Percentiles rank a stretch among this genome's conserved stretches.
These are phyloP conservation scores for Scheffersomyces titani DNA, from an alignment of 1,139 yeast species.

Conservation along the genomic window DNA sequence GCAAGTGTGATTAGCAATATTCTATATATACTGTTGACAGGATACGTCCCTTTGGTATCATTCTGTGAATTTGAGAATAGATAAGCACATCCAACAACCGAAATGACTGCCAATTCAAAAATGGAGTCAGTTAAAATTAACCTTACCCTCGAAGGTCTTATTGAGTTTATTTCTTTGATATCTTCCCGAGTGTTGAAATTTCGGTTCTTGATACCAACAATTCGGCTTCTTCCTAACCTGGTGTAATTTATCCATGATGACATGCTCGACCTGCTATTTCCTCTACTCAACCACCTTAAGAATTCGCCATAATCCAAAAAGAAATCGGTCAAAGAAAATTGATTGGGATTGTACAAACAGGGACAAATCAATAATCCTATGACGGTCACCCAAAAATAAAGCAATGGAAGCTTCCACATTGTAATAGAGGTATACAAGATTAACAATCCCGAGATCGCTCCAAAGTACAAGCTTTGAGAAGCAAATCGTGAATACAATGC, in stretches of 20 bases:
- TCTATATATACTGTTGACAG: constrained; percentile 39
- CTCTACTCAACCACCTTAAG: constrained; percentile 46
- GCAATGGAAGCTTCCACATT: constrained; percentile 48
- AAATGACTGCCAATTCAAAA: constrained; percentile 28
- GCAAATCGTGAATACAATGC: constrained; percentile 49
- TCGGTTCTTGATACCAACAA: constrained; percentile 45
- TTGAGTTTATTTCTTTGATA: constrained; percentile 29
- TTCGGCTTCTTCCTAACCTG: constrained; percentile 38
- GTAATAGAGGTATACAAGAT: constrained; percentile 44
- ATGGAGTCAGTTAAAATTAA: constrained; percentile 32
- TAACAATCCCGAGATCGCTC: constrained; percentile 37
- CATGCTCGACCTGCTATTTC: constrained; percentile 31
- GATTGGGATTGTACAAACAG: constrained; percentile 53
- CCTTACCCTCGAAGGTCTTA: constrained; percentile 41
- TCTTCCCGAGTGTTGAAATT: constrained; percentile 19
- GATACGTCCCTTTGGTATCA: constrained; percentile 25
- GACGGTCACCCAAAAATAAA: constrained; percentile 53
- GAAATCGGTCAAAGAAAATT: constrained; percentile 49
- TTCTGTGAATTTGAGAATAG: constrained; percentile 48
- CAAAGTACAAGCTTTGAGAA: constrained; percentile 46
- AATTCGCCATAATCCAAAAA: constrained; percentile 48
- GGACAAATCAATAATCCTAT: constrained; percentile 49
- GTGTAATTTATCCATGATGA: constrained; percentile 46
- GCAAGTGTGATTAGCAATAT: constrained; percentile 42
- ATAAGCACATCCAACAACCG: constrained; percentile 39